Percentiles rank a stretch among this genome's conserved stretches.
These are phyloP conservation scores for Fusarium beomiforme DNA, from an alignment of 2,329 filamentous ascomycete genomes.

Conservation along the genomic window DNA sequence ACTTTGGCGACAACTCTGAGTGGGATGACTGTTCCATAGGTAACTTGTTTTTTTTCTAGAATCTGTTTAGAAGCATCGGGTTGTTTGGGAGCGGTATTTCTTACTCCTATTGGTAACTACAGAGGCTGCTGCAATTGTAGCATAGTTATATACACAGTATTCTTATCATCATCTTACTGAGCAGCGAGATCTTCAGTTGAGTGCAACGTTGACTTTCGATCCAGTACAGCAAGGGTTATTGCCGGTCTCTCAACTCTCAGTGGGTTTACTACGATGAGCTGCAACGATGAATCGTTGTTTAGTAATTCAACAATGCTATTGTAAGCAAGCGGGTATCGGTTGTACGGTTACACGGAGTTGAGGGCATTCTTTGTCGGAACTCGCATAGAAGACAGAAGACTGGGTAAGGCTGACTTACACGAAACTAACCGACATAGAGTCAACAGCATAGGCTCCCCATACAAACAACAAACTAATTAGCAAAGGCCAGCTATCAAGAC, in stretches of 20 bases:
- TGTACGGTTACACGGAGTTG: background rate
- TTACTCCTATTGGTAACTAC: background rate
- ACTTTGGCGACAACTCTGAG: constrained; percentile 6
- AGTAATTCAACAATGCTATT: constrained; percentile 16
- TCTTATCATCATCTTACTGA: background rate
- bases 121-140: background rate
- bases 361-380: background rate
- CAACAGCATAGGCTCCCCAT: background rate
- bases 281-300: background rate
- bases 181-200: background rate
- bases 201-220: background rate
- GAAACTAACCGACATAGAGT: background rate
- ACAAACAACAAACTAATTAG: background rate
- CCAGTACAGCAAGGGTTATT: background rate
- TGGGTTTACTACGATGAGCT: constrained; percentile 5
- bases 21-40: constrained; percentile 17
- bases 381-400: background rate
- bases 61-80: background rate
- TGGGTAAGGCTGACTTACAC: background rate
- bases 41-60: constrained; percentile 11
- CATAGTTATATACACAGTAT: background rate
- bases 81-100: background rate
- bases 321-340: constrained; percentile 13
- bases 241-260: background rate
- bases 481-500: background rate